These are phyloP conservation scores for Heterobasidion occidentale DNA, from an alignment of 1,284 basidiomycete genomes.

Conservation along the genomic window DNA sequence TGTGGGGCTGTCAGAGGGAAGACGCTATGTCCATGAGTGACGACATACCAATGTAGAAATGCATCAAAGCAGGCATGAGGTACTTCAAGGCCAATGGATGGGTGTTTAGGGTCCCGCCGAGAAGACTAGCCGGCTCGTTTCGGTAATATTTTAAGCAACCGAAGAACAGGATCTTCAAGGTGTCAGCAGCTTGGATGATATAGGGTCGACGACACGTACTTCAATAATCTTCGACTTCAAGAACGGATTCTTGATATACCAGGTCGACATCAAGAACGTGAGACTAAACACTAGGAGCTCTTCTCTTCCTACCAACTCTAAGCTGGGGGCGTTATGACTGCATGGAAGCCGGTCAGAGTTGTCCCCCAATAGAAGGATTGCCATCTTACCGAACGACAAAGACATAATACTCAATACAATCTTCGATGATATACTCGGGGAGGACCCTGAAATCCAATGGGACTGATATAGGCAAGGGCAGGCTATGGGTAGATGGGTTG, in stretches of 20 bases:
- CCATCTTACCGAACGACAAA: constrained; percentile 71
- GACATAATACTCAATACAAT: constrained; percentile 85
- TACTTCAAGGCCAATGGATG: constrained; percentile 83
- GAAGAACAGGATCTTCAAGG: constrained; percentile 73
- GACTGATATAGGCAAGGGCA: constrained; percentile 83
- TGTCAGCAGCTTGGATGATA: not conserved
- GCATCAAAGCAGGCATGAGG: constrained; percentile 87
- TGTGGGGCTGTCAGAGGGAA: constrained; percentile 22
- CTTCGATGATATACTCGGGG: constrained; percentile 94
- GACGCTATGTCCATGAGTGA: not conserved
- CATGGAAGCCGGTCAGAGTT: constrained; percentile 7
- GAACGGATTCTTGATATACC: constrained; percentile 99
- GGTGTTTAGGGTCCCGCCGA: constrained; percentile 79
- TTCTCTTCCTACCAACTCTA: constrained; percentile 77
- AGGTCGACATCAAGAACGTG: constrained; percentile 89
- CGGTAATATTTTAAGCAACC: constrained; percentile 75
- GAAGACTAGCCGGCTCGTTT: constrained; percentile 52
- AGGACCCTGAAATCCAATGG: constrained; percentile 82
- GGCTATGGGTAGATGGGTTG: constrained; percentile 30
- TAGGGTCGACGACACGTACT: constrained; percentile 31
- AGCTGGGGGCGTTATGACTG: constrained; percentile 73
- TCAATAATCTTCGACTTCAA: constrained; percentile 97
- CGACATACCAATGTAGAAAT: constrained; percentile 86
- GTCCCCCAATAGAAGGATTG: not conserved
- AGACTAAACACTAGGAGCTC: constrained; percentile 88